A percentile compares a stretch with the other conserved stretches of the same genome.
Evolutionary conservation across 345 rosid species (phyloP).

Genomic region (Nephelium lappaceum): DNA sequence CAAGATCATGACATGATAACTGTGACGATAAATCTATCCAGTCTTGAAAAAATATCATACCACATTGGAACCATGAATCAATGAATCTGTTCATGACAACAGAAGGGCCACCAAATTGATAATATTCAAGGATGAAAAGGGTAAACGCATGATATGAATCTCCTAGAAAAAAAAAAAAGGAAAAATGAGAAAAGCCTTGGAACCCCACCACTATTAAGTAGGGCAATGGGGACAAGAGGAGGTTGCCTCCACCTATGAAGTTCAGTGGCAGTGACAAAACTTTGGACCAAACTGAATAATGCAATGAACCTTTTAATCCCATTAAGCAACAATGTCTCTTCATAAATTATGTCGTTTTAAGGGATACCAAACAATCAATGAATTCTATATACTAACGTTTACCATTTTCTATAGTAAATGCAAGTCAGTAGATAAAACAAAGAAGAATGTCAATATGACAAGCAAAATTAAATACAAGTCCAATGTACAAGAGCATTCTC

Average conservation of each 20-base stretch:
- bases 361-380: constrained; percentile 1
- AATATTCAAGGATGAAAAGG: constrained; percentile 30
- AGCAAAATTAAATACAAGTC: not conserved
- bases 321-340: not conserved
- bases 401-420: too few relatives aligned
- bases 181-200: not conserved
- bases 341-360: not conserved
- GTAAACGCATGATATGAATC: constrained; percentile 23
- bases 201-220: constrained; percentile 30
- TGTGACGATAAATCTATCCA: not conserved
- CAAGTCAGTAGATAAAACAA: not conserved
- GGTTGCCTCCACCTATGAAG: constrained; percentile 55
- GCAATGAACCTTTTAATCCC: constrained; percentile 30
- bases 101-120: constrained; percentile 39
- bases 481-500: not conserved
- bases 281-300: constrained; percentile 39
- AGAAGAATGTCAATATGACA: not conserved
- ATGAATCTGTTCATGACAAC: constrained; percentile 20
- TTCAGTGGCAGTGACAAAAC: constrained; percentile 31
- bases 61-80: constrained; percentile 17
- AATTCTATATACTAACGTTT: not conserved
- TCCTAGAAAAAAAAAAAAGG: constrained; percentile 10
- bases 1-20: constrained; percentile 13
- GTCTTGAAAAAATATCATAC: constrained; percentile 7
- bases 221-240: constrained; percentile 34